Evolutionary conservation across 257 asterid genomes (phyloP).

Genomic region (Nicotiana obtusifolia): DNA sequence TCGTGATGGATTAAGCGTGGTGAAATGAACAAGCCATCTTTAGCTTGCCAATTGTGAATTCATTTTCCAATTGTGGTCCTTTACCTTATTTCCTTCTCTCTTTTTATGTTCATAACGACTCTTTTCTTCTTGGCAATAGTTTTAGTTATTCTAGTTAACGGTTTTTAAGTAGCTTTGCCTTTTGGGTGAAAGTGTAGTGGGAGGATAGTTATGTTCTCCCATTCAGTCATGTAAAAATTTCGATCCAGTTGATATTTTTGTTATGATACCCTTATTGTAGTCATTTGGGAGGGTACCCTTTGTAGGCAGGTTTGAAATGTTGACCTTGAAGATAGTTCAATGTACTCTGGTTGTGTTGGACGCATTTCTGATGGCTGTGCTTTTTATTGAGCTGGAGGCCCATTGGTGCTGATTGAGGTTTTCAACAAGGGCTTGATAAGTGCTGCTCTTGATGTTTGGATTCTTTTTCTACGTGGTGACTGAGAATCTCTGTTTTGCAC

Average conservation of each 20-base stretch:
- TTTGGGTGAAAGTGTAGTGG: no score
- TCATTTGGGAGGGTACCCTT: not conserved
- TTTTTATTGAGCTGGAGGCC: not conserved
- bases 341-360: not conserved
- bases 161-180: not conserved
- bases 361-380: not conserved
- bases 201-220: not conserved
- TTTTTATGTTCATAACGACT: not conserved
- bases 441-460: not conserved
- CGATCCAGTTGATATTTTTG: not conserved
- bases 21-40: not conserved
- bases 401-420: not conserved
- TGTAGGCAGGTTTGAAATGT: not conserved
- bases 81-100: no score
- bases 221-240: not conserved
- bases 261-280: not conserved
- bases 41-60: no score
- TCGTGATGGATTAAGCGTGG: no score
- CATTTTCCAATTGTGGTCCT: not conserved
- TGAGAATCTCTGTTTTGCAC: not conserved
- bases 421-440: not conserved
- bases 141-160: no score
- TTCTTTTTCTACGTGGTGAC: not conserved
- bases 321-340: no score
- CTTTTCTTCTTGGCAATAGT: no score